Percentiles rank a stretch among this genome's conserved stretches.
phyloP scores from a whole-genome alignment of 768 basidiomycete species.

The Tylopilus cervinicoccineus region DNA sequence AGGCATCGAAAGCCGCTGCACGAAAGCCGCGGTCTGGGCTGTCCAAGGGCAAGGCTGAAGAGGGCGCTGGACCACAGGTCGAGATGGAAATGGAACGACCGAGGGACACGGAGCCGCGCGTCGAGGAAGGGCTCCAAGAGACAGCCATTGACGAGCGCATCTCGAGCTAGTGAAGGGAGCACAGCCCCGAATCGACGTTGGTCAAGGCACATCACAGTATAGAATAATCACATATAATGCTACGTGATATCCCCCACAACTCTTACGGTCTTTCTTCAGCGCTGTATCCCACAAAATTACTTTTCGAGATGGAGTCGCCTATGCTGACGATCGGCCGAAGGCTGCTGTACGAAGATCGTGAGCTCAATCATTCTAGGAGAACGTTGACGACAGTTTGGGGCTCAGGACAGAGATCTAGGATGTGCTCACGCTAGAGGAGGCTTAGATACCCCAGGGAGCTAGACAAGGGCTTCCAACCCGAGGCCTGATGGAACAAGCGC shows the following conservation, averaged over 20 bases:
- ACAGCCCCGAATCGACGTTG: neutral
- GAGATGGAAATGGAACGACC: conserved; percentile 30
- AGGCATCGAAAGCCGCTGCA: conserved; percentile 10
- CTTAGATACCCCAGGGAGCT: too few relatives aligned
- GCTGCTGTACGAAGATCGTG: too few relatives aligned
- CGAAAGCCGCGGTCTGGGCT: conserved; percentile 1
- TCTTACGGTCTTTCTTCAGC: neutral
- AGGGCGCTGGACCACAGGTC: conserved; percentile 32
- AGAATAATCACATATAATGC: neutral
- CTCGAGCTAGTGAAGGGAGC: neutral
- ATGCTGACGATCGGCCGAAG: neutral
- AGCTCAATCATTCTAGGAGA: too few relatives aligned
- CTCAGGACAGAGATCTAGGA: too few relatives aligned
- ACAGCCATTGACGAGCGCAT: neutral
- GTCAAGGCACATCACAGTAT: neutral
- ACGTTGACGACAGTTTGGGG: too few relatives aligned
- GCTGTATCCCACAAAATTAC: too few relatives aligned
- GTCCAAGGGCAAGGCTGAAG: neutral
- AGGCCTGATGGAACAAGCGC: too few relatives aligned
- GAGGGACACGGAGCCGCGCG: neutral
- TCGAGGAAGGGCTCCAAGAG: too few relatives aligned
- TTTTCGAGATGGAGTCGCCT: too few relatives aligned
- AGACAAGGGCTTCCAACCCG: too few relatives aligned
- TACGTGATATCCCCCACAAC: neutral
- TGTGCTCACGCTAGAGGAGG: too few relatives aligned